Base-by-base conservation (phyloP, 495 filamentous ascomycete genomes). In the Podospora fimiseda region DNA sequence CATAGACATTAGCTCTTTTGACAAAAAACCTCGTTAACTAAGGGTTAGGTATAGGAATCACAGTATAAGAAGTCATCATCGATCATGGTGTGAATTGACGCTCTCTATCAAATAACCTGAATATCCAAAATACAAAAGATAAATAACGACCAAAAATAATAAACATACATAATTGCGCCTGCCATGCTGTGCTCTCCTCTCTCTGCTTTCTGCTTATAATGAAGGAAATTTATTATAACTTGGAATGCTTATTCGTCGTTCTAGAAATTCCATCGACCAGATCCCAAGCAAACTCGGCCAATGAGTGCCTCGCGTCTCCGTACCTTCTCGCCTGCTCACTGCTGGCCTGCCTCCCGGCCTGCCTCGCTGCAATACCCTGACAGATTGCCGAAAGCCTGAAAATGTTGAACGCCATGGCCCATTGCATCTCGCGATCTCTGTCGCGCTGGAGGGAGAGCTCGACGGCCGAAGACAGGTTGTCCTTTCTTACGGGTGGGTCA, bases 311-410 rank as follows among this genome's bases (percentile, higher is more conserved):
- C 61, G 78, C 73, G 37, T 71, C 71, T 8, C 70, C 89, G 68
- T 95, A 89, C 38, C 84, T 79, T 46, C 70, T 75, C 15, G 93
- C 93, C 55, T 86, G 77, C 47, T 79, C 85, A 68, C 89, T 94
- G 67, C 90, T 96, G 9, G 93, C 93, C 79, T 98, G 93, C 36
- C 93, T 73, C 37, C 78, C 70, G 39, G 93, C 93, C 58, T 82
- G 83, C 50, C 93, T 75, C 40, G 92, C 92, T 30, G 89, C 88
- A 63, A 98, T 95, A 1, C 93, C 92, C 71, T 98, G 93, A 74
- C 89, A 89, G 63, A 98, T 94, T 33, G 92, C 85, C 11, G 86
- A 76, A 38, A 79, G 81, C 24, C 79, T 67, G 55, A 80, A 81
- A 20, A 82, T 74, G 55, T 74, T 75, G 61, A 83, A 84, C 4